Evolutionary conservation across 2,329 filamentous ascomycete genomes (phyloP), one percentile per base, ranked within the genome.

Genomic region (Seiridium unicorne): DNA sequence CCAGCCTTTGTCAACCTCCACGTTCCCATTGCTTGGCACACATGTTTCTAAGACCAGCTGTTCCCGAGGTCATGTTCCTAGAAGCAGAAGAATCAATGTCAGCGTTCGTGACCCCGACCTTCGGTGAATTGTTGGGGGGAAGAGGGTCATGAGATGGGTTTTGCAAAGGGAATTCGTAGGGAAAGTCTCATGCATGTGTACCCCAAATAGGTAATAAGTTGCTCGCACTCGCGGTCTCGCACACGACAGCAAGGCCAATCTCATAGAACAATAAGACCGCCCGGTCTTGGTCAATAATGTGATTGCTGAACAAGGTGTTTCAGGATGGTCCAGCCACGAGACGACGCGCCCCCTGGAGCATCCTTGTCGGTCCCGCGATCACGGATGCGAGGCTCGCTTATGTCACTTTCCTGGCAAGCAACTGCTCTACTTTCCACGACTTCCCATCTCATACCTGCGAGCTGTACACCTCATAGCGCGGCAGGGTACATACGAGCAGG

Each of bases 401-500:
- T 42, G 38, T 42, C 38, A 42, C 38, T 8, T 42, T 8, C 38
- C 18, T 26, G 18, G 18, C 18, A 26, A 26, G 18, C 18, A 26
- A 26, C 18, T 26, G 18, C 18, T 26, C 18, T 26, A 26, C 18
- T 26, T 26, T 26, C 18, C 18, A 26, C 18, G 18, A 26, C 18
- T 26, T 26, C 18, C 18, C 18, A 26, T 26, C 18, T 26, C 18
- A 26, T 26, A 26, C 18, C 18, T 26, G 18, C 18, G 18, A 26
- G 18, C 18, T 35, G 49, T 18, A 35, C 34, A 8, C 13, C 35
- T 53, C 49, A 10, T 35, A 53, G 32, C 32, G 35, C 11, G 4
- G 18, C 35, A 55, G 38, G 51, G 51, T 55, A 42, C 40, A 55
- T 55, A 44, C 51, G 51, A 55, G 8, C 18, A 44, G 51, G 34